A percentile compares a stretch with the other conserved stretches of the same genome.
phyloP scores from a whole-genome alignment of 2,329 filamentous ascomycete genomes.

The Zymoseptoria tritici region DNA sequence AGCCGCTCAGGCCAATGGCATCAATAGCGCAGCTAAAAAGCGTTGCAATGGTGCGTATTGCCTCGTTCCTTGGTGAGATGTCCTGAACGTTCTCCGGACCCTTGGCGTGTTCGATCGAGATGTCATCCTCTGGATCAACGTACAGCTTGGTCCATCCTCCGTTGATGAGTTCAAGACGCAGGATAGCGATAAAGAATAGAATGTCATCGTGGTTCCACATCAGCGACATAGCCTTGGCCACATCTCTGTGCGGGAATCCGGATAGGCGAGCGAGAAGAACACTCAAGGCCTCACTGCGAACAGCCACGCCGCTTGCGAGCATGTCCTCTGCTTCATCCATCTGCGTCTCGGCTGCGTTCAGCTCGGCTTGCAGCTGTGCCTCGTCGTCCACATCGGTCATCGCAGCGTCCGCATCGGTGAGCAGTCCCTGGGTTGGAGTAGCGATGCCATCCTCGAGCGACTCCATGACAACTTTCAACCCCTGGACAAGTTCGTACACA shows the following conservation, averaged over 20 bases:
- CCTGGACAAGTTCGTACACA: constrained; percentile 58
- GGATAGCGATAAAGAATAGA: constrained; percentile 62
- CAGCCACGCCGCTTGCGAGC: constrained; percentile 55
- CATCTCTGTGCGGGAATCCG: constrained; percentile 52
- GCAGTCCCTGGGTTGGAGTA: constrained; percentile 3
- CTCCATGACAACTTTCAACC: constrained; percentile 59
- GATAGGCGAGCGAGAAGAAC: constrained; percentile 63
- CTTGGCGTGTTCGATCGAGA: constrained; percentile 57
- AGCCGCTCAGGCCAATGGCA: constrained; percentile 65
- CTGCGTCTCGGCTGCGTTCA: constrained; percentile 42
- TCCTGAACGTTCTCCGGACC: constrained; percentile 37
- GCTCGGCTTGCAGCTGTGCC: constrained; percentile 31
- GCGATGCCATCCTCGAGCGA: constrained; percentile 49
- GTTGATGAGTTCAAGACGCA: constrained; percentile 64
- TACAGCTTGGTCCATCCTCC: constrained; percentile 71
- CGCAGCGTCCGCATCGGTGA: constrained; percentile 41
- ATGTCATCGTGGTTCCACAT: constrained; percentile 61
- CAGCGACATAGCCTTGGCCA: constrained; percentile 57
- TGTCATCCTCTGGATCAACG: constrained; percentile 47
- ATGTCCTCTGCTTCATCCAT: constrained; percentile 62
- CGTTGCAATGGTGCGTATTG: constrained; percentile 63
- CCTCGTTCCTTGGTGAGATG: constrained; percentile 54
- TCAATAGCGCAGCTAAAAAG: constrained; percentile 68
- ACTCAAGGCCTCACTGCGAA: constrained; percentile 57
- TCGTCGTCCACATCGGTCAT: constrained; percentile 18